Evolutionary conservation across 108 stramenopile genomes (phyloP), one percentile per base, ranked within the genome.

Genomic region (Parietichytrium sp.): DNA sequence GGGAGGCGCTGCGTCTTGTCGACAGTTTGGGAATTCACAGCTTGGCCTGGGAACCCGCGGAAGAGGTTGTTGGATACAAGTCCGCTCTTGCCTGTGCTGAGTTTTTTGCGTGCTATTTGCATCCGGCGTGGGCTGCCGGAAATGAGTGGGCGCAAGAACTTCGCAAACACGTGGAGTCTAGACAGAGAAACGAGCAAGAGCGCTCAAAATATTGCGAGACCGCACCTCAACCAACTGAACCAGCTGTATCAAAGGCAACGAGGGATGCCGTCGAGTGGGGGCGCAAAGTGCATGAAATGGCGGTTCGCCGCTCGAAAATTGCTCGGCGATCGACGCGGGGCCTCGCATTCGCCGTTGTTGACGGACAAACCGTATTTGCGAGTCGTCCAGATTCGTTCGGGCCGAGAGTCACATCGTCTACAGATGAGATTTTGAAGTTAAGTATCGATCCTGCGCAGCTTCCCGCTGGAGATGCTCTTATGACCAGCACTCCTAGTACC

Each of bases 11-110:
- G 61, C 61, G 61, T 33, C 61, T 72, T 10, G 61, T 72, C 38
- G 61, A 72, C 42, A 72, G 61, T 27, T 42, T 72, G 10, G 61
- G 45, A 42, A 42, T 42, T 16, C 61, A 72, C 42, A 72, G 61
- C 42, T 20, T 72, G 33, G 61, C 61, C 10, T 72, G 61, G 61
- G 61, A 72, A 25, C 61, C 61, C 20, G 61, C 61, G 8, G 61
- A 72, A 72, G 61, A 72, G 61, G 61, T 72, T 23, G 61, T 72
- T 33, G 61, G 61, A 27, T 45, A 42, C 42, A 72, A 72, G 61
- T 20, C 45, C 13, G 61, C 61, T 25, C 61, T 72, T 42, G 61
- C 36, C 23, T 72, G 61, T 27, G 61, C 61, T 16, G 38, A 72
- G 33, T 72, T 45, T 42, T 72, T 72, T 72, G 45, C 61, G 15